These are phyloP conservation scores for Cryphonectria nitschkei DNA, from an alignment of 2,329 filamentous ascomycete genomes.

Conservation along the genomic window DNA sequence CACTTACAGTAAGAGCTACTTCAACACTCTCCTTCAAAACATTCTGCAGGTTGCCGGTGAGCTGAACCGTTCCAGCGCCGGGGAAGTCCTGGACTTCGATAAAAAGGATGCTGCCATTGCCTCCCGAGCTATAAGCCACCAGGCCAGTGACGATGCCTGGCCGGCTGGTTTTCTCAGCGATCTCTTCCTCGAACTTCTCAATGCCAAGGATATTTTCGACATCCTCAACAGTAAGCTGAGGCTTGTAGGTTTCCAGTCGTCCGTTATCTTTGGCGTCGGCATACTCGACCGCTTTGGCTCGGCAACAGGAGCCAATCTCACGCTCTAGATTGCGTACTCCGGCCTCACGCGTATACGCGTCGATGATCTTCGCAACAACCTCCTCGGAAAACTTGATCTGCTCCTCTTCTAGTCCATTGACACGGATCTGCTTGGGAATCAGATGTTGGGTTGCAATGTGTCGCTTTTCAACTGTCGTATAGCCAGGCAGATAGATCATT, in stretches of 20 bases:
- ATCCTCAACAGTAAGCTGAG: conserved; percentile 75
- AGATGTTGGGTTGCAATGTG: conserved; percentile 92
- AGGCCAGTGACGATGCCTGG: conserved; percentile 95
- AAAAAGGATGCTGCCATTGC: conserved; percentile 94
- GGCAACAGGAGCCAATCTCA: conserved; percentile 92
- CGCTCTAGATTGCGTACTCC: conserved; percentile 95
- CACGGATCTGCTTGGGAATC: conserved; percentile 92
- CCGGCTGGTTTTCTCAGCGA: conserved; percentile 80
- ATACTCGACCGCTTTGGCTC: conserved; percentile 92
- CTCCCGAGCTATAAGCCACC: conserved; percentile 90
- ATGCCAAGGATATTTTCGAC: conserved; percentile 90
- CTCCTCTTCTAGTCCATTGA: conserved; percentile 79
- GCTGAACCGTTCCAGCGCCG: conserved; percentile 85
- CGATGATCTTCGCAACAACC: conserved; percentile 93
- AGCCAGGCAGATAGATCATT: conserved; percentile 88
- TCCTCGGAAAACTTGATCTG: conserved; percentile 79
- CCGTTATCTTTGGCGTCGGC: conserved; percentile 84
- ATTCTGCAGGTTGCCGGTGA: conserved; percentile 94
- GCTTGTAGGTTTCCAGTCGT: conserved; percentile 70
- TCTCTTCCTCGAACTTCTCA: conserved; percentile 93
- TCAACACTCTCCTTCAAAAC: conserved; percentile 97
- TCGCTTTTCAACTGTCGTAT: conserved; percentile 95
- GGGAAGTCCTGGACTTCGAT: conserved; percentile 99
- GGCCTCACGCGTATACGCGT: conserved; percentile 93
- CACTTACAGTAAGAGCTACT: conserved; percentile 72